These are phyloP conservation scores for Dipteronia sinensis DNA, from an alignment of 345 rosid genomes.

Conservation along the genomic window DNA sequence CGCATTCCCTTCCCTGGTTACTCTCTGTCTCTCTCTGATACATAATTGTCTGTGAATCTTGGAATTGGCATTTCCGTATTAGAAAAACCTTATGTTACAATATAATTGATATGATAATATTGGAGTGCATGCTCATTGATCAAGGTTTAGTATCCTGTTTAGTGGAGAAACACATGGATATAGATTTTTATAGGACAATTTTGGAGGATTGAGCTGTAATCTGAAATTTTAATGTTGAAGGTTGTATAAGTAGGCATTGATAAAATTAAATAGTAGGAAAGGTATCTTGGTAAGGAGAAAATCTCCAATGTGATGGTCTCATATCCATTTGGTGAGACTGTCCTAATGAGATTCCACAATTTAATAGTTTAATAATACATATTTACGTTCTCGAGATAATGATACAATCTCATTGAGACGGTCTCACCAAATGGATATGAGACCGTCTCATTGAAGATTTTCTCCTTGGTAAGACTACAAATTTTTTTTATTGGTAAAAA, in stretches of 20 bases:
- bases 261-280: not conserved
- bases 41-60: too few relatives aligned
- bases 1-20: constrained; percentile 82
- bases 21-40: not conserved
- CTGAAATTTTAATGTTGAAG: not conserved
- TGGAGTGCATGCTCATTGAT: not conserved
- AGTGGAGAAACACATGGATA: not conserved
- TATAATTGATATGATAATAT: not conserved
- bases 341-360: too few relatives aligned
- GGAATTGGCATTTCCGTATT: not conserved
- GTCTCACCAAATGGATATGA: too few relatives aligned
- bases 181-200: not conserved
- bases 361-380: too few relatives aligned
- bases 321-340: too few relatives aligned
- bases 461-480: too few relatives aligned
- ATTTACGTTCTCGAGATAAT: too few relatives aligned
- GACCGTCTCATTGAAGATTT: too few relatives aligned
- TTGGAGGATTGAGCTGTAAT: not conserved
- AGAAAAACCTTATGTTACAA: not conserved
- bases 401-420: too few relatives aligned
- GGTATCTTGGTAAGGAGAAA: not conserved
- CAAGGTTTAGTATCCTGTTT: not conserved
- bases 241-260: not conserved
- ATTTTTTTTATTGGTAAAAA: too few relatives aligned
- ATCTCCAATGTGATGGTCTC: too few relatives aligned